A percentile compares a stretch with the other conserved stretches of the same genome.
Conservation (phyloP, 257 asterid genomes). For the Solanum arcanum region DNA sequence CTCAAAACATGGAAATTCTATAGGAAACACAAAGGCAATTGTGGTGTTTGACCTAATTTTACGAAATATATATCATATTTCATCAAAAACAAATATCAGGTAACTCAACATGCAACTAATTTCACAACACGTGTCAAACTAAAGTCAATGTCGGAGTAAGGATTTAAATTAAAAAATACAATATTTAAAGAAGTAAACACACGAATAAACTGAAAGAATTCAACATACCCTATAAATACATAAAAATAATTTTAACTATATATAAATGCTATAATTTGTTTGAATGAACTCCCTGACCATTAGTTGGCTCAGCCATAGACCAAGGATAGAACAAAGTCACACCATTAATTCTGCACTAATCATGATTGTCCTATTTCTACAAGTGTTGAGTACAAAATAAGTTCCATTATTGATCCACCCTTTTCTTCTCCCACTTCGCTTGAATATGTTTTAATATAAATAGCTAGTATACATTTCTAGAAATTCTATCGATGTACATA, state of each 20-base stretch:
- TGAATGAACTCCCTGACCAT: too few species aligned
- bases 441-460: background rate
- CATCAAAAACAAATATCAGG: too few species aligned
- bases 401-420: background rate
- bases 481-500: background rate
- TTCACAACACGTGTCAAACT: too few species aligned
- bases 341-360: background rate
- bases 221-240: too few species aligned
- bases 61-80: background rate
- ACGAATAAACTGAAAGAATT: rapidly evolving
- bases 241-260: too few species aligned
- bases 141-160: rapidly evolving
- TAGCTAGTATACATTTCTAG: too few species aligned
- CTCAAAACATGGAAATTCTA: background rate
- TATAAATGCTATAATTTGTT: too few species aligned
- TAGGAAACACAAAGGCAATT: background rate
- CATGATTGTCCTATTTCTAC: background rate
- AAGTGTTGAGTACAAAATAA: background rate
- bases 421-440: background rate
- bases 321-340: too few species aligned
- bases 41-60: background rate
- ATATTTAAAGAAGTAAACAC: too few species aligned
- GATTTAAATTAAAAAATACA: too few species aligned
- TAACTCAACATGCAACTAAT: background rate
- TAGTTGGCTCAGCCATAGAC: too few species aligned